Percentiles rank a stretch among this genome's conserved stretches.
These are phyloP conservation scores for Eleusine indica DNA, from an alignment of 176 grass and related monocot species.

Conservation along the genomic window DNA sequence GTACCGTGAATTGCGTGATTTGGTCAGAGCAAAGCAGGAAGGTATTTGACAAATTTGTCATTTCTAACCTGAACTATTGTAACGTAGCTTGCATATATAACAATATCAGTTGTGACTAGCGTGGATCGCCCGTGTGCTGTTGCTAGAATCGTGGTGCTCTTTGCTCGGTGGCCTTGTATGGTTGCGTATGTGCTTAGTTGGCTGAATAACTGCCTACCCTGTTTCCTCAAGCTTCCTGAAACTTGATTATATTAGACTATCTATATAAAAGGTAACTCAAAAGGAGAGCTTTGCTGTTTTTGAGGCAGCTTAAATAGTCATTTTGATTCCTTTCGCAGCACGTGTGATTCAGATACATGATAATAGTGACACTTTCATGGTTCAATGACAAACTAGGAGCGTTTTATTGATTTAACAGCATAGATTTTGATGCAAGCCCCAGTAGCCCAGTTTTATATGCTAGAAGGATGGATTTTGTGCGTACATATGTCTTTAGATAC, in stretches of 20 bases:
- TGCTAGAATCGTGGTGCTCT: background rate
- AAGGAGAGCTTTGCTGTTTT: background rate
- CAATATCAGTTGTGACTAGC: background rate
- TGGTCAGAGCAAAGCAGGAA: background rate
- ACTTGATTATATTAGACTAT: background rate
- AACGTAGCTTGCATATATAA: background rate
- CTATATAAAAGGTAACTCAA: slow-evolving; percentile 5
- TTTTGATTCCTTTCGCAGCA: background rate
- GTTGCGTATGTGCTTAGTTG: background rate
- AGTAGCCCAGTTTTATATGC: background rate
- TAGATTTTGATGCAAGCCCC: background rate
- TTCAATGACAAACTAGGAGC: background rate
- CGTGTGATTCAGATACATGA: background rate
- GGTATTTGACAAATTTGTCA: background rate
- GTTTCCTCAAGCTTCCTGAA: background rate
- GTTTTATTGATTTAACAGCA: background rate
- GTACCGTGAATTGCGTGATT: background rate
- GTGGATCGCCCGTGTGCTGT: background rate
- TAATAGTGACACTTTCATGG: background rate
- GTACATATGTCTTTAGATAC: background rate
- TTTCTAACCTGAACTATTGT: background rate
- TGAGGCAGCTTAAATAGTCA: background rate
- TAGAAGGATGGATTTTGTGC: background rate
- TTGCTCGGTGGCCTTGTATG: background rate
- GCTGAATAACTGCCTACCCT: background rate